These are phyloP conservation scores for Saccharum officinarum DNA, from an alignment of 176 grass and related monocot species.

Conservation along the genomic window DNA sequence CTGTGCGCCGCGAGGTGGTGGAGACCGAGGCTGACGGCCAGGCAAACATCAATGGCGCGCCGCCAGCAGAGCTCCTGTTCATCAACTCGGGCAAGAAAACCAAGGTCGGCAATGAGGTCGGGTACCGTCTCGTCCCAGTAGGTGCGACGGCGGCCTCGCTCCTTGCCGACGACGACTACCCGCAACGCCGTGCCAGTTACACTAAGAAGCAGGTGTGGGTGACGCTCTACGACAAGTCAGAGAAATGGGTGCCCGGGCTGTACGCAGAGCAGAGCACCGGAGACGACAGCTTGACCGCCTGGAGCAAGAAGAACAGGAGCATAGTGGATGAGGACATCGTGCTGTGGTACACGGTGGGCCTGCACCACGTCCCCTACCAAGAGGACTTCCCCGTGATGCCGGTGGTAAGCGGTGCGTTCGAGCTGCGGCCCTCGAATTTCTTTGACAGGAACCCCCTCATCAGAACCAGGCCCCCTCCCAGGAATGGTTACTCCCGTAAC, in stretches of 20 bases:
- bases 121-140: conserved; percentile 44
- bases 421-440: conserved; percentile 58
- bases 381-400: no score
- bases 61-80: conserved; percentile 36
- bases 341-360: no score
- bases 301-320: conserved; percentile 25
- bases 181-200: conserved; percentile 63
- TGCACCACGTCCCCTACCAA: no score
- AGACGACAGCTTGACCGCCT: not conserved
- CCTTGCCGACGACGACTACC: conserved; percentile 57
- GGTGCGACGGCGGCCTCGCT: conserved; percentile 47
- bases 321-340: no score
- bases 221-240: conserved; percentile 53
- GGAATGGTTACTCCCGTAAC: no score
- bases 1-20: conserved; percentile 48
- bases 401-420: not conserved
- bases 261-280: not conserved
- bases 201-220: conserved; percentile 70
- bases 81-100: conserved; percentile 60
- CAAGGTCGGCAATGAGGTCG: conserved; percentile 52
- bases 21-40: conserved; percentile 51
- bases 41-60: conserved; percentile 27
- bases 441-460: conserved; percentile 72
- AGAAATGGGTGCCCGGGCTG: not conserved
- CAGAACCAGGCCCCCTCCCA: not conserved